phyloP scores from a whole-genome alignment of 352 stramenopile genomes.

The Globisporangium perplexum region DNA sequence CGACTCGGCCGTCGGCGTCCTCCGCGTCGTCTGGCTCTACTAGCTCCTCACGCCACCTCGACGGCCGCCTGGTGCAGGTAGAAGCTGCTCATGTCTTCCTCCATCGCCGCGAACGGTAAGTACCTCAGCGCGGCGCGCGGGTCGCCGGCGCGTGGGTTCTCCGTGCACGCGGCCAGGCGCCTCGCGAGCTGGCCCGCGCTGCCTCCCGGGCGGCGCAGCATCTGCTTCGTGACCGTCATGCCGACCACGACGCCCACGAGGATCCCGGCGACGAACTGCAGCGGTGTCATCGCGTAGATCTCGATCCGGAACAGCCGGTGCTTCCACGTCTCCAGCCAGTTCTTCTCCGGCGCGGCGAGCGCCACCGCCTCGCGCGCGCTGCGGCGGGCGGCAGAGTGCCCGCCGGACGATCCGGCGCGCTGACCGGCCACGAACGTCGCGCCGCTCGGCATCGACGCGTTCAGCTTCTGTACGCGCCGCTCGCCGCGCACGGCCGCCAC shows the following conservation, averaged over 20 bases:
- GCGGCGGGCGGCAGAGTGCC: no score
- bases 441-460: conserved; percentile 18
- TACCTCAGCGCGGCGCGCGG: not conserved
- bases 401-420: not conserved
- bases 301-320: conserved; percentile 15
- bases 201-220: conserved; percentile 11
- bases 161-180: conserved; percentile 2
- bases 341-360: conserved; percentile 1
- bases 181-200: conserved; percentile 7
- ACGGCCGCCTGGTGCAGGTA: conserved; percentile 29
- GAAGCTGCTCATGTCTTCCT: conserved; percentile 17
- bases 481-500: conserved; percentile 20
- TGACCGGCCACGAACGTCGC: conserved; percentile 5
- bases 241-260: conserved; percentile 37
- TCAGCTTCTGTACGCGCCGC: conserved; percentile 19
- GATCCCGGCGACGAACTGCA: conserved; percentile 38
- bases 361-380: not conserved
- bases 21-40: not conserved
- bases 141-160: conserved; percentile 3
- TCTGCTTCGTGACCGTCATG: conserved; percentile 21
- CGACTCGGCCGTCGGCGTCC: no score
- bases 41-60: conserved; percentile 28
- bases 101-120: conserved; percentile 4
- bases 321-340: conserved; percentile 21
- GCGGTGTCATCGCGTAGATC: conserved; percentile 12